A percentile compares a stretch with the other conserved stretches of the same genome.
These are phyloP conservation scores for Penicillium sp. DNA, from an alignment of 2,329 filamentous ascomycete species.

Conservation along the genomic window DNA sequence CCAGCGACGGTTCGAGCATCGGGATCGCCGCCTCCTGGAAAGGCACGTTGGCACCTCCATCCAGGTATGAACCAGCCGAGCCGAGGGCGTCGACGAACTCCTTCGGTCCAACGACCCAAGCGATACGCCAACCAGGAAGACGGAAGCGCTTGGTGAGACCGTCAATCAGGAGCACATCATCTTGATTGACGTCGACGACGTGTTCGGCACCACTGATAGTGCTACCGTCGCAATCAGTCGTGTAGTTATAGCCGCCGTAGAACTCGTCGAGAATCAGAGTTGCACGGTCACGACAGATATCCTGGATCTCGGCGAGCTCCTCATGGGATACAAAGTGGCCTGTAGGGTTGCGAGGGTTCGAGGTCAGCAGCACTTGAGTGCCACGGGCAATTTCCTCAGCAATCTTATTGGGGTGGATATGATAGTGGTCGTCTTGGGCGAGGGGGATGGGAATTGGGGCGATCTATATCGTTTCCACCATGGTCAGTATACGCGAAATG, in stretches of 20 bases:
- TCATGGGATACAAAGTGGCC: constrained; percentile 84
- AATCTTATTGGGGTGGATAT: constrained; percentile 92
- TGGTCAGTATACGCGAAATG: constrained; percentile 12
- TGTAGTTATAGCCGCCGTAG: constrained; percentile 97
- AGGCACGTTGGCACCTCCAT: constrained; percentile 90
- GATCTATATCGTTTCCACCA: constrained; percentile 58
- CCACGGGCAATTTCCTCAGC: constrained; percentile 87
- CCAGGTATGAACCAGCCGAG: constrained; percentile 89
- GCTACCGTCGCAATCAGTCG: constrained; percentile 83
- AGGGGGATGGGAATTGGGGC: constrained; percentile 85
- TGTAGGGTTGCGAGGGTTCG: constrained; percentile 93
- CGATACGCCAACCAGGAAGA: constrained; percentile 93
- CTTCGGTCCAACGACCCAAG: constrained; percentile 94
- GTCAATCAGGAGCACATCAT: constrained; percentile 93
- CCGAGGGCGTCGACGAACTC: constrained; percentile 94
- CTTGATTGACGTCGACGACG: constrained; percentile 83
- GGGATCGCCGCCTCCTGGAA: constrained; percentile 92
- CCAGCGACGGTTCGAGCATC: constrained; percentile 86
- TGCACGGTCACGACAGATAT: constrained; percentile 86
- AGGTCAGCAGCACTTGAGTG: constrained; percentile 86
- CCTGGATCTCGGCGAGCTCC: constrained; percentile 86
- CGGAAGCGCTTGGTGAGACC: constrained; percentile 96
- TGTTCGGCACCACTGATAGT: constrained; percentile 91
- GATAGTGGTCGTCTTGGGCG: constrained; percentile 82
- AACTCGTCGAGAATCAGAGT: constrained; percentile 97